Evolutionary conservation across 306 rosid genomes (phyloP), one percentile per base, ranked within the genome.

Genomic region (Inga oerstediana): DNA sequence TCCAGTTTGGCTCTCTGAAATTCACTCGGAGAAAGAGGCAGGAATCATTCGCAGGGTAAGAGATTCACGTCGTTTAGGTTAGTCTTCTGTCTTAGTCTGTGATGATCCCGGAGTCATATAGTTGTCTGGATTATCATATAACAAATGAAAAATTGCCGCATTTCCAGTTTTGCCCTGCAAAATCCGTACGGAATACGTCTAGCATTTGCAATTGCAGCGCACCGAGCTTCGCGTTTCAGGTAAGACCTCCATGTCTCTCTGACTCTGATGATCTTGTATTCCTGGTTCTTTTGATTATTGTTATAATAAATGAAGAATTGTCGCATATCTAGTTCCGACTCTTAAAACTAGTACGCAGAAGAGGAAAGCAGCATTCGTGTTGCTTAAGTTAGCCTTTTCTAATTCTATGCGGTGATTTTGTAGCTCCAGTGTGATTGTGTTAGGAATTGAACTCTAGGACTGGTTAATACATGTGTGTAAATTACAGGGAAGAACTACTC

Each of bases 301-400:
- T 66, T 17, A 34, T 32, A 30, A 66, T 35, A 67, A 35, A 35
- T 10, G 13, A 67, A 67, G 6, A 35, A 37, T 17, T 35, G 72
- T 17, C 20, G 14, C 27, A 8, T 67, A 27, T 74, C 32, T 76
- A n/a, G 49, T 48, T 48, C 59, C 64, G 16, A 35, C 37, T 22
- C 16, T 17, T 41, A 12, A 13, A 37, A 69, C 13, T 39, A 59
- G 3, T 30, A 48, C 41, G 17, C 49, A 12, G 43, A 6, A 43
- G 30, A 24, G 34, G 24, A 35, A 61, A 76, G 41, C 51, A 52
- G 68, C 85, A 79, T 59, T 77, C 19, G 70, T 72, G 19, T 56
- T 70, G 71, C 79, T 75, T 84, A 54, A 84, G 88, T 85, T 69
- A 84, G 88, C 51, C 66, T 72, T 0, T 48, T 56, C 51, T 10